These are phyloP conservation scores for Chalciporus piperatus DNA, from an alignment of 768 basidiomycete genomes.

Conservation along the genomic window DNA sequence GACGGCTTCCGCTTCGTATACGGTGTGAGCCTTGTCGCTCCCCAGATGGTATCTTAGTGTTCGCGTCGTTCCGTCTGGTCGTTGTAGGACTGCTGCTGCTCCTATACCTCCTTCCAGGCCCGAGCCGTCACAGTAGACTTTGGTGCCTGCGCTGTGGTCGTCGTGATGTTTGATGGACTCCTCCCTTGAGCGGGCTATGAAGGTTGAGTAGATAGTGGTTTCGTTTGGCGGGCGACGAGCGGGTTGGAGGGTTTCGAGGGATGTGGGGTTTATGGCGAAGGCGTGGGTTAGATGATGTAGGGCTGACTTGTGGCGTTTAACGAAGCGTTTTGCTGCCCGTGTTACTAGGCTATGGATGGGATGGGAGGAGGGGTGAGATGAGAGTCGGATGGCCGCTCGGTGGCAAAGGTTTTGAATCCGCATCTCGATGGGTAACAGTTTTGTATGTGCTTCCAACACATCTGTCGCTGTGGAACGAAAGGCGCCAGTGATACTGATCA, in stretches of 20 bases:
- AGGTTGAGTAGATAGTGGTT: constrained; percentile 17
- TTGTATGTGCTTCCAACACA: constrained; percentile 19
- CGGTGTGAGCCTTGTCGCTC: background rate
- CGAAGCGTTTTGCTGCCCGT: background rate
- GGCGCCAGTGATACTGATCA: constrained; percentile 7
- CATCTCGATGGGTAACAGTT: constrained; percentile 13
- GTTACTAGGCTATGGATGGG: constrained; percentile 2
- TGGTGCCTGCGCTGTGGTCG: no score
- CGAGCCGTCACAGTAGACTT: no score
- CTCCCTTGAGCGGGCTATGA: no score
- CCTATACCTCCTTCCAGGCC: no score
- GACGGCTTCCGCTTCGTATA: constrained; percentile 3
- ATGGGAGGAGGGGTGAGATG: background rate
- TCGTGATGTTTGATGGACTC: no score
- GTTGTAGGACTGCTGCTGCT: no score
- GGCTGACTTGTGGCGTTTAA: constrained; percentile 16
- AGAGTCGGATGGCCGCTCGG: background rate
- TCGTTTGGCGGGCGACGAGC: constrained; percentile 8
- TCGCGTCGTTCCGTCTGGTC: no score
- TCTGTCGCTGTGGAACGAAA: constrained; percentile 14
- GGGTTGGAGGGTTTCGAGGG: constrained; percentile 16
- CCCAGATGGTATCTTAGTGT: constrained; percentile 12
- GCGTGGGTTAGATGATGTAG: constrained; percentile 20
- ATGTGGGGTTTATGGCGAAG: background rate
- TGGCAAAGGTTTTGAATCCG: background rate